A percentile compares a stretch with the other conserved stretches of the same genome.
Conservation (phyloP, 495 filamentous ascomycete species). For the Aspergillus bridgeri region DNA sequence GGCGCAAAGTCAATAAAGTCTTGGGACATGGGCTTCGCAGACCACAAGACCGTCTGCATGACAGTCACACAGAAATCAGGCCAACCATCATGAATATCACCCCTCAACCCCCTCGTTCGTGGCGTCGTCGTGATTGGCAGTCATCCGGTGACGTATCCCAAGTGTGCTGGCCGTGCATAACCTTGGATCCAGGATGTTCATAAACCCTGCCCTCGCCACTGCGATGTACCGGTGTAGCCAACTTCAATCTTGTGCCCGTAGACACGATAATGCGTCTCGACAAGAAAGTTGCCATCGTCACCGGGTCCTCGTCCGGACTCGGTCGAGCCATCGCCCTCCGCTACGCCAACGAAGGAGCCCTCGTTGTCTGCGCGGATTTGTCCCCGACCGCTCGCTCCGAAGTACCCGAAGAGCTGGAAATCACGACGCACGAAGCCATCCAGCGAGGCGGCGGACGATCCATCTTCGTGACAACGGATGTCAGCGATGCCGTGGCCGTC, state of each 20-base stretch:
- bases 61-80: too few species aligned
- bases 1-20: too few species aligned
- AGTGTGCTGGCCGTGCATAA: too few species aligned
- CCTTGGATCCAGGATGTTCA: too few species aligned
- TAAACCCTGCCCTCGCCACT: too few species aligned
- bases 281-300: constrained; percentile 36
- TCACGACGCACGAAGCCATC: constrained; percentile 36
- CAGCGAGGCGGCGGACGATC: constrained; percentile 27
- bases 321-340: constrained; percentile 39
- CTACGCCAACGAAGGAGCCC: constrained; percentile 35
- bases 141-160: too few species aligned
- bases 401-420: constrained; percentile 18
- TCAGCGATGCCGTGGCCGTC: constrained; percentile 26
- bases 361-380: constrained; percentile 42
- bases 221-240: too few species aligned
- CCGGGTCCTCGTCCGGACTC: constrained; percentile 38
- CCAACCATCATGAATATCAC: too few species aligned
- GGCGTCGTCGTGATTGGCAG: too few species aligned
- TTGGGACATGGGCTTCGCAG: too few species aligned
- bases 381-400: constrained; percentile 10
- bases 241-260: not conserved
- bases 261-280: constrained; percentile 15
- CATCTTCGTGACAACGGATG: constrained; percentile 39
- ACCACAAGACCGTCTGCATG: too few species aligned
- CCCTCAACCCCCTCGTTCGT: too few species aligned